Percentiles rank a stretch among this genome's conserved stretches.
These are phyloP conservation scores for Tylopilus sp. DNA, from an alignment of 768 basidiomycete species.

Conservation along the genomic window DNA sequence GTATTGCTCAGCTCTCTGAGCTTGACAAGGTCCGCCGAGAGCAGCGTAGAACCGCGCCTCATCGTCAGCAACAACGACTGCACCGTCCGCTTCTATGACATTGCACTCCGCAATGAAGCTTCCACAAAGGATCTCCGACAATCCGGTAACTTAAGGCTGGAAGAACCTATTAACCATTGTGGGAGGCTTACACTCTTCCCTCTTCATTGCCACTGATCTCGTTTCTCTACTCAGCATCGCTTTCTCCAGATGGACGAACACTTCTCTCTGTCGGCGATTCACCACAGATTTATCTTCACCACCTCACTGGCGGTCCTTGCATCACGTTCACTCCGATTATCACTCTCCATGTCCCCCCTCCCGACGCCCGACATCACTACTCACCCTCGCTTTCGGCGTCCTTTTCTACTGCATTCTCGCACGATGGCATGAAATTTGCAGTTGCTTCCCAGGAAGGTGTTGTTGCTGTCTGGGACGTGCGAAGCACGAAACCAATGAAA, in stretches of 20 bases:
- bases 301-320: constrained; percentile 60
- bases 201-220: constrained; percentile 6
- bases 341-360: constrained; percentile 64
- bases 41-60: constrained; percentile 70
- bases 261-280: constrained; percentile 92
- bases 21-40: constrained; percentile 56
- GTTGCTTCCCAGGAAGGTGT: constrained; percentile 81
- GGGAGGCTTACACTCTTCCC: constrained; percentile 27
- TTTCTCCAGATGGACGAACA: constrained; percentile 85
- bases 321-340: constrained; percentile 64
- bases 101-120: constrained; percentile 50
- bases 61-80: constrained; percentile 86
- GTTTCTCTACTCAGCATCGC: constrained; percentile 54
- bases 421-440: constrained; percentile 74
- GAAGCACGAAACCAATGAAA: constrained; percentile 67
- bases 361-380: constrained; percentile 41
- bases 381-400: constrained; percentile 57
- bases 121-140: constrained; percentile 42
- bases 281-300: constrained; percentile 78
- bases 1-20: constrained; percentile 63
- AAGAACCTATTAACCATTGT: constrained; percentile 83
- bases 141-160: constrained; percentile 53
- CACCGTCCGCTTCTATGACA: constrained; percentile 75
- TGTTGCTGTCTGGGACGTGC: constrained; percentile 80
- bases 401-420: constrained; percentile 77